Conservation (phyloP, 2,329 filamentous ascomycete species). For the Ceratocystis albifundus region DNA sequence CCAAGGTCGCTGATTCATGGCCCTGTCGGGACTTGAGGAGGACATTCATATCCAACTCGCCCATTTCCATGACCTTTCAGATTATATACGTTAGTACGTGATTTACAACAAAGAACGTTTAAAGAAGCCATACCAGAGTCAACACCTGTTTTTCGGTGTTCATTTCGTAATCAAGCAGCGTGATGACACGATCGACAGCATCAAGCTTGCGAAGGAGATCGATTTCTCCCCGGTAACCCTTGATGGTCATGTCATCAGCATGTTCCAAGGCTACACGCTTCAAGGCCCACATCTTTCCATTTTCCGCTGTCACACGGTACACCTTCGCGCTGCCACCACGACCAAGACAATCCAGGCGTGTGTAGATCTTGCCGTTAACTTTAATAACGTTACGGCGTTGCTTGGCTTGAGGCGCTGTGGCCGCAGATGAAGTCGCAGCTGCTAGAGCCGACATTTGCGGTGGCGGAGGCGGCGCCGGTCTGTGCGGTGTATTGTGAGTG, state of each 20-base stretch:
- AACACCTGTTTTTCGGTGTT: constrained; percentile 85
- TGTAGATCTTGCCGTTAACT: constrained; percentile 85
- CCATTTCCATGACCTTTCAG: constrained; percentile 81
- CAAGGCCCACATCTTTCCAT: constrained; percentile 86
- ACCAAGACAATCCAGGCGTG: constrained; percentile 78
- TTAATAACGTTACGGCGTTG: constrained; percentile 74
- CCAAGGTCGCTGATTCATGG: constrained; percentile 62
- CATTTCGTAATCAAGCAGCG: constrained; percentile 82
- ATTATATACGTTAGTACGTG: background rate
- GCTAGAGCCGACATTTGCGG: constrained; percentile 97
- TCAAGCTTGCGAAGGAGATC: constrained; percentile 73
- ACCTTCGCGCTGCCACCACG: constrained; percentile 89
- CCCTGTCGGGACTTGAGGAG: constrained; percentile 65
- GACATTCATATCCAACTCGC: constrained; percentile 83
- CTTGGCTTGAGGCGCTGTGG: constrained; percentile 39
- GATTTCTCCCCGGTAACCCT: constrained; percentile 90
- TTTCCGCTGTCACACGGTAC: constrained; percentile 93
- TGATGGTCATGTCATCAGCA: constrained; percentile 70
- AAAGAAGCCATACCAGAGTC: constrained; percentile 53
- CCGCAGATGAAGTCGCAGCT: constrained; percentile 59
- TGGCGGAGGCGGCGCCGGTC: constrained; percentile 67
- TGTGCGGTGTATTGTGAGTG: constrained; percentile 59
- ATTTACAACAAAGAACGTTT: background rate
- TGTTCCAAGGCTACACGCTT: constrained; percentile 88
- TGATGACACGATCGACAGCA: constrained; percentile 80